Evolutionary conservation across 805 yeast species (phyloP).

Genomic region (Saturnispora besseyi): DNA sequence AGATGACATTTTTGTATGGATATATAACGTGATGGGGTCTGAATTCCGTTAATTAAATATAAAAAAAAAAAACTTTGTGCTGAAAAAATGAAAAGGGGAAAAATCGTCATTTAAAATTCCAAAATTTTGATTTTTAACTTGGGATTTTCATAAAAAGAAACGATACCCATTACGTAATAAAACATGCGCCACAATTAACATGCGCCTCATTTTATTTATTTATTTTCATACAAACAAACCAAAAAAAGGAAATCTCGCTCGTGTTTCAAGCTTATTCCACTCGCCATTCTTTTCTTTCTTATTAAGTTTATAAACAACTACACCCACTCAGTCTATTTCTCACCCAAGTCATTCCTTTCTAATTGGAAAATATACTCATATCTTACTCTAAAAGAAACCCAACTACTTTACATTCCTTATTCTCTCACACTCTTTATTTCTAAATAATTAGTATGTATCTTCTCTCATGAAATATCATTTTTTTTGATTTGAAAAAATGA

Average conservation of each 20-base stretch:
- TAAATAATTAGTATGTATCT: not conserved
- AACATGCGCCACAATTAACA: not conserved
- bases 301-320: not conserved
- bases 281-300: not conserved
- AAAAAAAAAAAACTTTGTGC: too few species aligned
- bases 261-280: too few species aligned
- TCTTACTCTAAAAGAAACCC: not conserved
- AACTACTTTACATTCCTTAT: not conserved
- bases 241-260: too few species aligned
- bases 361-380: not conserved
- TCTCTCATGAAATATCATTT: not conserved
- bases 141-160: not conserved
- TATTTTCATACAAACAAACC: too few species aligned
- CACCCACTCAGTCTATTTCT: not conserved
- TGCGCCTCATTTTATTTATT: not conserved
- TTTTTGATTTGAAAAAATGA: too few species aligned
- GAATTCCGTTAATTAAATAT: slow-evolving; percentile 1
- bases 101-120: too few species aligned
- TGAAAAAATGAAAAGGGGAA: not conserved
- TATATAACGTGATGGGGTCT: not conserved
- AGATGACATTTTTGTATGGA: slow-evolving; percentile 14
- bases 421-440: not conserved
- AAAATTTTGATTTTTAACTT: too few species aligned
- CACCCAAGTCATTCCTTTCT: slow-evolving; percentile 17
- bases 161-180: not conserved